These are phyloP conservation scores for Salvia hispanica DNA, from an alignment of 257 asterid species.

Conservation along the genomic window DNA sequence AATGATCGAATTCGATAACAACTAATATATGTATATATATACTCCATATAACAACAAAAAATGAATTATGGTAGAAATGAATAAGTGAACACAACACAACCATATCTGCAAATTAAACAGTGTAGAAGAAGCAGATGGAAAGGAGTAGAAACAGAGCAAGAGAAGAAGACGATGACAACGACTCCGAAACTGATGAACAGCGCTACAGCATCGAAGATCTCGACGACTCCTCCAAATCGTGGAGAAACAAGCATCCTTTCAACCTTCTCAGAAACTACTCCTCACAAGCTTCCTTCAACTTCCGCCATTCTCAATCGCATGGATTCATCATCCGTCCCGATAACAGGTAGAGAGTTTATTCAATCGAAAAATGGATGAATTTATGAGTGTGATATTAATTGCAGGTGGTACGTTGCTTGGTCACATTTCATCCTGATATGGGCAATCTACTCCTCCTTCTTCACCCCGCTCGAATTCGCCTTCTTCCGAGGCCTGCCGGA, in stretches of 20 bases:
- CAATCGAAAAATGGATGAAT: not conserved
- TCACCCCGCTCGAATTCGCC: slow-evolving; percentile 76
- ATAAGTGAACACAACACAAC: not conserved
- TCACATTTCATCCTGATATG: slow-evolving; percentile 62
- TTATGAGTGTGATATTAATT: not conserved
- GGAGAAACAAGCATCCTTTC: slow-evolving; percentile 36
- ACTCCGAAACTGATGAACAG: slow-evolving; percentile 40
- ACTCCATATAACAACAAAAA: not conserved
- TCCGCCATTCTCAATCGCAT: slow-evolving; percentile 1
- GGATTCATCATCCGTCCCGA: slow-evolving; percentile 44
- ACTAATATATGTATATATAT: not conserved
- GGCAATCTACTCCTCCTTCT: slow-evolving; percentile 81
- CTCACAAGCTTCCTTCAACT: slow-evolving; percentile 26
- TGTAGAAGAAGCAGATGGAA: slow-evolving; percentile 26
- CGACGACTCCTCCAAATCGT: slow-evolving; percentile 34
- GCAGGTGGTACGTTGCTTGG: slow-evolving; percentile 73
- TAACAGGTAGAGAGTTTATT: slow-evolving; percentile 31
- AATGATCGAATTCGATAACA: too few relatives aligned
- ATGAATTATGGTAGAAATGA: not conserved
- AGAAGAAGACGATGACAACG: slow-evolving; percentile 36
- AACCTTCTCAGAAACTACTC: slow-evolving; percentile 35
- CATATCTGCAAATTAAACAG: not conserved
- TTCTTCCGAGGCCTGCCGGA: slow-evolving; percentile 77
- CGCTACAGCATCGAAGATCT: slow-evolving; percentile 41
- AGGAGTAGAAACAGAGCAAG: slow-evolving; percentile 25